These are phyloP conservation scores for Alternaria rosae DNA, from an alignment of 2,329 filamentous ascomycete species.

Conservation along the genomic window DNA sequence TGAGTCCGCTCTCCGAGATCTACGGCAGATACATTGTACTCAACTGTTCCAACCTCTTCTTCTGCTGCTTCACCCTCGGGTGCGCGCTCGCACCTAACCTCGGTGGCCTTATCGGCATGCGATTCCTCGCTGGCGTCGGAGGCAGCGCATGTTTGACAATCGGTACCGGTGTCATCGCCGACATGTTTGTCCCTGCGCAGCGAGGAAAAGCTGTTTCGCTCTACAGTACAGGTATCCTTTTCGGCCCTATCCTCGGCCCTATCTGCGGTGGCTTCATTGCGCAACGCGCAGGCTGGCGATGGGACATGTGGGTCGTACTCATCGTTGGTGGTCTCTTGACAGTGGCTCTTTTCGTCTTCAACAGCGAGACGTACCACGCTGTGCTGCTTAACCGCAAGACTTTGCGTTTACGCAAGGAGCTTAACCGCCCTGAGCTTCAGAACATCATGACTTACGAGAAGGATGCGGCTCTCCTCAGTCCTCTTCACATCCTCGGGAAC, in stretches of 20 bases:
- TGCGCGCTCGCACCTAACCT: constrained; percentile 50
- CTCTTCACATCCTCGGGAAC: constrained; percentile 28
- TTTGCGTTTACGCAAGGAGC: constrained; percentile 56
- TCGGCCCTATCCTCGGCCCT: constrained; percentile 44
- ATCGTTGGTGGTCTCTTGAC: constrained; percentile 37
- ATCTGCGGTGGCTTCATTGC: constrained; percentile 46
- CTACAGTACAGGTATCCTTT: constrained; percentile 40
- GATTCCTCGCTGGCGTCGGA: constrained; percentile 27
- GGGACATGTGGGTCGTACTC: constrained; percentile 47
- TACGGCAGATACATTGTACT: constrained; percentile 45
- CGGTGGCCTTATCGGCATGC: constrained; percentile 41
- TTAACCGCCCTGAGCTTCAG: constrained; percentile 56
- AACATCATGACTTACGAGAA: constrained; percentile 49
- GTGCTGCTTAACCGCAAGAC: constrained; percentile 65
- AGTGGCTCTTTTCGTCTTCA: constrained; percentile 46
- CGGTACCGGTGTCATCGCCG: constrained; percentile 45
- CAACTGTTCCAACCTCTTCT: constrained; percentile 56
- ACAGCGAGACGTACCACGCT: constrained; percentile 58
- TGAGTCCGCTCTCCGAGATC: constrained; percentile 46
- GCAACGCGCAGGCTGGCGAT: constrained; percentile 38
- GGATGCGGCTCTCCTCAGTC: constrained; percentile 21
- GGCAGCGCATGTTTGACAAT: constrained; percentile 47
- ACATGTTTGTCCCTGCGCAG: constrained; percentile 43
- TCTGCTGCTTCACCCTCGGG: constrained; percentile 59
- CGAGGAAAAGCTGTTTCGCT: constrained; percentile 44